Evolutionary conservation across 352 stramenopile genomes (phyloP).

Genomic region (Pythium grandisporangium): DNA sequence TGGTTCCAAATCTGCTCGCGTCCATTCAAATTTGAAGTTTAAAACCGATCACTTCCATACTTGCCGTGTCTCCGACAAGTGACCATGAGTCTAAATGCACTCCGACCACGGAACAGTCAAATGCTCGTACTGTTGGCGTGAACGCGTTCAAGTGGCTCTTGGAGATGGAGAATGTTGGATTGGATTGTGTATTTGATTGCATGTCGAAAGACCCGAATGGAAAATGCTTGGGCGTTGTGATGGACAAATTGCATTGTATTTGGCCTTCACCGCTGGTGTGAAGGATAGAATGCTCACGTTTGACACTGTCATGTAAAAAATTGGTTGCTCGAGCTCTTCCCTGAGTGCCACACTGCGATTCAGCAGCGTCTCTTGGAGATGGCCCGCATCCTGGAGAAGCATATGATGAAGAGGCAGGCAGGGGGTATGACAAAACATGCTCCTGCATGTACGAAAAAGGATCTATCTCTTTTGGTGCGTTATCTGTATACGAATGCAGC

Average conservation of each 20-base stretch:
- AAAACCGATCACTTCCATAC: conserved; percentile 1
- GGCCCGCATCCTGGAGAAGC: neutral
- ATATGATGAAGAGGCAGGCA: neutral
- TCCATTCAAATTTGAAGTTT: conserved; percentile 1
- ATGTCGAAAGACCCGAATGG: conserved; percentile 6
- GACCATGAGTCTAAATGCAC: neutral
- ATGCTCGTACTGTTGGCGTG: conserved; percentile 3
- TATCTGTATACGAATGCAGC: conserved; percentile 2
- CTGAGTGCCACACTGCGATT: neutral
- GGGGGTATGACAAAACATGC: neutral
- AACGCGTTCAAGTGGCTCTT: conserved; percentile 4
- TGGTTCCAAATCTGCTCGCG: conserved; percentile 1
- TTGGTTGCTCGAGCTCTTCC: conserved; percentile 4
- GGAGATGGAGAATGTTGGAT: neutral
- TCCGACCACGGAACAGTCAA: conserved; percentile 4
- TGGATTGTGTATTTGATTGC: conserved; percentile 5
- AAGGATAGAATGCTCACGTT: conserved; percentile 4
- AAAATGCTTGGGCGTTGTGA: conserved; percentile 2
- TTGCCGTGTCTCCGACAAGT: conserved; percentile 3
- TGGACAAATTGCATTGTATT: conserved; percentile 7
- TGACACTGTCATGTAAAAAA: conserved; percentile 6
- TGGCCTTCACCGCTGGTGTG: conserved; percentile 4
- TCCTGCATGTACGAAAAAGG: neutral
- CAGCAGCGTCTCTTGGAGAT: neutral
- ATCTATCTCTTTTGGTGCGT: neutral